A percentile compares a stretch with the other conserved stretches of the same genome.
These are phyloP conservation scores for Corylus americana DNA, from an alignment of 306 rosid genomes.

Conservation along the genomic window DNA sequence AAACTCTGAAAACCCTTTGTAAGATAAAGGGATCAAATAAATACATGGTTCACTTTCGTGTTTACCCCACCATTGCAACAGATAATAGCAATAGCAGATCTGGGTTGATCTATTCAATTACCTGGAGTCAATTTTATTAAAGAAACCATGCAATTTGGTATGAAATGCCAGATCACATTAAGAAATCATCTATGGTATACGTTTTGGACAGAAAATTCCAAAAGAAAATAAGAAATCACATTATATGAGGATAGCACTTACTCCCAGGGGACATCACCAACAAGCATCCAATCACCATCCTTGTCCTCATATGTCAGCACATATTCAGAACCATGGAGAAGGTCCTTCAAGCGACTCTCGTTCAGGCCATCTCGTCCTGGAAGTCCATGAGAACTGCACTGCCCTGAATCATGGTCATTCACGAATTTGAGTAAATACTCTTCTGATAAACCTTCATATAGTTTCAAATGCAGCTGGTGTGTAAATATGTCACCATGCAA, in stretches of 20 bases:
- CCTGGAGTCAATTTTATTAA: background rate
- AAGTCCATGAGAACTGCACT: constrained; percentile 70
- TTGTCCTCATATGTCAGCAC: constrained; percentile 91
- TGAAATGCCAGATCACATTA: background rate
- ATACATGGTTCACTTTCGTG: background rate
- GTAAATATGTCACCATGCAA: constrained; percentile 16
- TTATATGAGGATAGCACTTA: constrained; percentile 37
- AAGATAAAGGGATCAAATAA: background rate
- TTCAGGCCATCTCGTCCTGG: constrained; percentile 69
- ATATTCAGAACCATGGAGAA: constrained; percentile 78
- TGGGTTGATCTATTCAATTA: constrained; percentile 10
- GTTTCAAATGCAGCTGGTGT: background rate
- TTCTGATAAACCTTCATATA: background rate
- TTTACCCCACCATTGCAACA: background rate
- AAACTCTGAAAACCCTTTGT: background rate
- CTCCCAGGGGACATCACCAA: constrained; percentile 99
- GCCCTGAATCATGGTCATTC: constrained; percentile 54
- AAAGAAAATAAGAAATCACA: background rate
- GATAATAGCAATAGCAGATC: background rate
- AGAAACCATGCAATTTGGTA: background rate
- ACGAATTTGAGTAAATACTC: background rate
- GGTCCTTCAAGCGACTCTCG: constrained; percentile 81
- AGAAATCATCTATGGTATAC: background rate
- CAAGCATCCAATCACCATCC: constrained; percentile 99
- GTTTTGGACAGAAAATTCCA: constrained; percentile 15